Conservation (phyloP, 805 yeast genomes). For the Yarrowia osloensis region DNA sequence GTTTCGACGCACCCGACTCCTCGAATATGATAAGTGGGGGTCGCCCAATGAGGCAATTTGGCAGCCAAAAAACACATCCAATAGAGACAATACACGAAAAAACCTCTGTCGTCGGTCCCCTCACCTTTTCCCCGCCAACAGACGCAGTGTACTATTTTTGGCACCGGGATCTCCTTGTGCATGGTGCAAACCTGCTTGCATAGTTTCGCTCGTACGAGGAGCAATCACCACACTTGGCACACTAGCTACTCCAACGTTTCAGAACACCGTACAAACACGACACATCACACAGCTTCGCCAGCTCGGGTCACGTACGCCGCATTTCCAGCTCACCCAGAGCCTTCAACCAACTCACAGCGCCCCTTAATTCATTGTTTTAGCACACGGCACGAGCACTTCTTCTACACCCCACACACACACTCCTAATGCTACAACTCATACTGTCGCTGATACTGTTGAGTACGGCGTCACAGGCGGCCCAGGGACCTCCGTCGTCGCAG, state of each 20-base stretch:
- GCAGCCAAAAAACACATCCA: no score
- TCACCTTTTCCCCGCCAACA: not conserved
- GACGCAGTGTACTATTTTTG: not conserved
- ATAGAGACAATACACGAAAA: not conserved
- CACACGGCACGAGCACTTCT: not conserved
- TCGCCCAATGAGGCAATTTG: no score
- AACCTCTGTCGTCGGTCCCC: not conserved
- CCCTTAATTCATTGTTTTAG: no score
- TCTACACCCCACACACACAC: not conserved
- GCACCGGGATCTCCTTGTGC: not conserved
- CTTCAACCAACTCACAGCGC: no score
- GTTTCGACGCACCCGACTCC: not conserved
- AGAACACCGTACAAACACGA: no score
- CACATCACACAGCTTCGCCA: no score
- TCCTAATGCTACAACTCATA: not conserved
- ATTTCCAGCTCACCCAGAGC: no score
- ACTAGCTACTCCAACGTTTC: not conserved
- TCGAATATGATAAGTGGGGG: not conserved
- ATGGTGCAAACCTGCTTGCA: constrained; percentile 4
- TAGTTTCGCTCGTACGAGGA: not conserved
- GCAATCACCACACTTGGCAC: not conserved
- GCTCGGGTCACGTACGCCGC: no score
- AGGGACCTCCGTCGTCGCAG: not conserved
- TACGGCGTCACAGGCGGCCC: not conserved
- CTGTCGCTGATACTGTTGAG: not conserved